Percentiles rank a stretch among this genome's conserved stretches.
phyloP scores from a whole-genome alignment of 345 rosid species.

The Noccaea caerulescens region DNA sequence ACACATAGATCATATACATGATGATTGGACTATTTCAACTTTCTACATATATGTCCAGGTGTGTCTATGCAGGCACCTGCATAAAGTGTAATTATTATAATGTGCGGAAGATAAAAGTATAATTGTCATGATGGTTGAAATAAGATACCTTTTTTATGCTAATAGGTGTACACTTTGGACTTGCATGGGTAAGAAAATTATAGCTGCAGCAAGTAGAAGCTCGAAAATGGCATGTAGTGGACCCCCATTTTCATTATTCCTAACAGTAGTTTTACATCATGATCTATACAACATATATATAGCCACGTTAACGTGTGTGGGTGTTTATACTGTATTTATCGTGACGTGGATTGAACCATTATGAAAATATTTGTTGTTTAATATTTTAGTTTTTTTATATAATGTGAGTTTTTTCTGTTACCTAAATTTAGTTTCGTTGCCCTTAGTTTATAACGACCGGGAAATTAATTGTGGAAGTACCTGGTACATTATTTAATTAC shows the following conservation, averaged over 20 bases:
- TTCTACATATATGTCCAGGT: constrained; percentile 8
- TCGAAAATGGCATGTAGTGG: constrained; percentile 29
- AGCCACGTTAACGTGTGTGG: constrained; percentile 23
- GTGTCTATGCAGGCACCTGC: constrained; percentile 20
- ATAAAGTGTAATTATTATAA: constrained; percentile 29
- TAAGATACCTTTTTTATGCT: constrained; percentile 26
- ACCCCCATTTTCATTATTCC: constrained; percentile 26
- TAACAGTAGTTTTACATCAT: constrained; percentile 29
- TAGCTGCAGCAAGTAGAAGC: constrained; percentile 18
- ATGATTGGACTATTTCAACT: constrained; percentile 23
- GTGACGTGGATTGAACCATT: not conserved
- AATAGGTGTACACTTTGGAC: constrained; percentile 33
- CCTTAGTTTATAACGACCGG: not conserved
- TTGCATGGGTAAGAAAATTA: constrained; percentile 31
- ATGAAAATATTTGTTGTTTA: not conserved
- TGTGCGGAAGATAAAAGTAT: constrained; percentile 15
- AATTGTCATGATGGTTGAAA: constrained; percentile 22
- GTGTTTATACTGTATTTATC: constrained; percentile 1
- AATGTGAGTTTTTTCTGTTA: not conserved
- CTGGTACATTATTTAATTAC: constrained; percentile 16
- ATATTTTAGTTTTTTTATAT: not conserved
- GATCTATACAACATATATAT: constrained; percentile 5
- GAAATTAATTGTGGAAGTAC: constrained; percentile 15
- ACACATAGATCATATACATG: not conserved
- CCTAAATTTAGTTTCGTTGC: not conserved